Evolutionary conservation across 192 early-diverging fungal species (phyloP), one percentile per base, ranked within the genome.

Genomic region (Chytriomyces sp.): DNA sequence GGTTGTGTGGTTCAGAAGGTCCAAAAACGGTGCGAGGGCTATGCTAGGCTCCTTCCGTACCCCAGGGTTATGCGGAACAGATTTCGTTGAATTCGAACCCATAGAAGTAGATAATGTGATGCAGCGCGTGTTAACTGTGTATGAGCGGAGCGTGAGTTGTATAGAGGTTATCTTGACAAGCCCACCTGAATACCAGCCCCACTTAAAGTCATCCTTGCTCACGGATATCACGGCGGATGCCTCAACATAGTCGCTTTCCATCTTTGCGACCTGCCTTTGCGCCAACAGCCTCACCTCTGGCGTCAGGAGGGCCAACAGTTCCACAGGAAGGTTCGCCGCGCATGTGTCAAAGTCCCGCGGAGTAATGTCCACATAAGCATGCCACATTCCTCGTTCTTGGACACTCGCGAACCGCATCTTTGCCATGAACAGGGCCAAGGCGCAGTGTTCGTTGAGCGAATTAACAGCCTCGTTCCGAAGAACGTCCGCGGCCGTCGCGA

Each of bases 81-180:
- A 10, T 14, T 10, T 36, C 25, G 8, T 59, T 6, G 39, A 7
- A 30, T 60, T 41, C 53, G 52, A n/a, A 57, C n/a, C 34, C 38
- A 41, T 44, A 36, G 70, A 19, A 3, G 70, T 75, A 38, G 77
- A 68, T 14, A 80, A 58, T 2, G 75, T 76, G 38, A 80, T 73
- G 63, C 78, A 77, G 2, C 78, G 76, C 17, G 78, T 80, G 59
- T 78, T 80, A 7, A 77, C 78, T 58, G 74, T 49, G 0, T 49
- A 19, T 22, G 44, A 49, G 22, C 0, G 12, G 12, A 22, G 44
- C 22, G 2, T 19, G 44, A 49, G 12, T 1, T 22, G 22, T 49
- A 22, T 22, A 49, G 14, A 22, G 12, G 44, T 49, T 49, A 49
- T 49, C 14, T 49, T 22, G 44, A 12, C 22, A 22, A 1, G 44